Conservation (phyloP, 2,329 filamentous ascomycete species). For the Coniochaeta sp. region DNA sequence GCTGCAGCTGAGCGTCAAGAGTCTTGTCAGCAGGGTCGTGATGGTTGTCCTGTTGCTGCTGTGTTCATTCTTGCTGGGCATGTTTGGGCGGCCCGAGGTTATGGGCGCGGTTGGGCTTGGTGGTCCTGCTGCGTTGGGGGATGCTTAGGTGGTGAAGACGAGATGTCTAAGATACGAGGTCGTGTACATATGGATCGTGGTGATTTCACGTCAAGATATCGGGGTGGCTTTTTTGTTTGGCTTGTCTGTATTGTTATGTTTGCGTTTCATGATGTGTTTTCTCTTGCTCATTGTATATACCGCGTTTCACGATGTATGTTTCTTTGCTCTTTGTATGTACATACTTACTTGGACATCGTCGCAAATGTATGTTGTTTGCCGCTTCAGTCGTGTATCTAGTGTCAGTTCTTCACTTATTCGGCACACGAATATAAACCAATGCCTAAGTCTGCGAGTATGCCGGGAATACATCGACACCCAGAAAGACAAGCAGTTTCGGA, state of each 20-base stretch:
- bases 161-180: background rate
- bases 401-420: too few species aligned
- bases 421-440: too few species aligned
- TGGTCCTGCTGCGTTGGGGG: background rate
- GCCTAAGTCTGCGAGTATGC: too few species aligned
- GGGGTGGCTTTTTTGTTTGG: background rate
- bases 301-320: background rate
- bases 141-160: background rate
- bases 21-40: constrained; percentile 9
- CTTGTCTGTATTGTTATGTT: background rate
- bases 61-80: constrained; percentile 6
- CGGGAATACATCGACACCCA: too few species aligned
- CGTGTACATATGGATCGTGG: background rate
- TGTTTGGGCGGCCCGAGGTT: background rate
- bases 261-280: background rate
- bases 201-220: background rate
- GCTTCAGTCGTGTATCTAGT: too few species aligned
- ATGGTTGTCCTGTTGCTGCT: constrained; percentile 8
- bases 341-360: too few species aligned
- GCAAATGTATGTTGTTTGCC: too few species aligned
- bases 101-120: background rate
- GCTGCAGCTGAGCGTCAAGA: constrained; percentile 8
- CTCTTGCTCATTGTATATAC: background rate
- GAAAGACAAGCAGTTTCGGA: too few species aligned
- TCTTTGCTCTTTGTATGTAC: too few species aligned